These are phyloP conservation scores for Rubus idaeus DNA, from an alignment of 306 rosid genomes.

Conservation along the genomic window DNA sequence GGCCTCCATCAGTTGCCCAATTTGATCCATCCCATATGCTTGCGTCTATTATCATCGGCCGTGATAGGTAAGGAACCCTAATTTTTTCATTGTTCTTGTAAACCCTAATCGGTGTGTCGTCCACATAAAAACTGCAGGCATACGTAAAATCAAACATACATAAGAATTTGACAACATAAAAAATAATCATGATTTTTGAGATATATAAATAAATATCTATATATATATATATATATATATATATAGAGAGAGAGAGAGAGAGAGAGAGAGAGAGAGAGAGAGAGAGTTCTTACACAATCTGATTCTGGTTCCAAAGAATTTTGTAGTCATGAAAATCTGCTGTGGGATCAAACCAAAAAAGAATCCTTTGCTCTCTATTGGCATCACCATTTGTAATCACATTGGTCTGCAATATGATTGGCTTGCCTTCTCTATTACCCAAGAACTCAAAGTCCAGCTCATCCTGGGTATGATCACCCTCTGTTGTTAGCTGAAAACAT, in stretches of 20 bases:
- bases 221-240: too few species aligned
- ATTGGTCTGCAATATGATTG: constrained; percentile 52
- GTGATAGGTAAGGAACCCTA: constrained; percentile 38
- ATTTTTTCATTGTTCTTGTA: constrained; percentile 33
- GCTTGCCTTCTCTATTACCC: constrained; percentile 51
- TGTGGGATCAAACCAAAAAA: constrained; percentile 65
- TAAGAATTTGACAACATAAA: too few species aligned
- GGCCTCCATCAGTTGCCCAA: constrained; percentile 67
- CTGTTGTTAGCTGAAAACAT: constrained; percentile 34
- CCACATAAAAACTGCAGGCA: constrained; percentile 42
- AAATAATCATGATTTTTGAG: too few species aligned
- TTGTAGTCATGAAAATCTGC: constrained; percentile 39
- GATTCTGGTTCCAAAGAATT: constrained; percentile 59
- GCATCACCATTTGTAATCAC: constrained; percentile 39
- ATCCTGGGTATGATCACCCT: constrained; percentile 29
- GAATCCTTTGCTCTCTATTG: constrained; percentile 55
- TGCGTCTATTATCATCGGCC: constrained; percentile 47
- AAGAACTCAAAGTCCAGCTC: constrained; percentile 68
- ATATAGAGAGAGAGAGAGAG: too few species aligned
- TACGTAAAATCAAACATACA: too few species aligned
- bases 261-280: too few species aligned
- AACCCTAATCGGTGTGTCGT: constrained; percentile 46
- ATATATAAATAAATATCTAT: too few species aligned
- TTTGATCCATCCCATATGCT: constrained; percentile 50
- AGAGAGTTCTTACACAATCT: constrained; percentile 46